Evolutionary conservation across 495 filamentous ascomycete species (phyloP).

Genomic region (Friedmanniomyces endolithicus): DNA sequence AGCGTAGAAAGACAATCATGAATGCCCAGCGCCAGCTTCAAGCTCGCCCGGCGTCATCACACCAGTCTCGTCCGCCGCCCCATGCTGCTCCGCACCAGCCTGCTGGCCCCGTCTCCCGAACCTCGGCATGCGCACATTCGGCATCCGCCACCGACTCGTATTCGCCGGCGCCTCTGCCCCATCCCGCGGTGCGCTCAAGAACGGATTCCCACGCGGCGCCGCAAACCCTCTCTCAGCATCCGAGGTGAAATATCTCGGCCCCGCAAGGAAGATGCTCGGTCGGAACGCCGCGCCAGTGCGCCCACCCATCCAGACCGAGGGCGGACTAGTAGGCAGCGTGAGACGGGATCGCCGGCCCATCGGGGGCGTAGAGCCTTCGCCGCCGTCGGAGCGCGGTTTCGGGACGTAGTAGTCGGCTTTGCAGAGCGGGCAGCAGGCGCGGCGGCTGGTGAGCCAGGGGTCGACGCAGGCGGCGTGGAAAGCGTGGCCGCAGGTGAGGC

Average conservation of each 20-base stretch:
- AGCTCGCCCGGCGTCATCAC: constrained; percentile 12
- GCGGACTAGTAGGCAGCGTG: neutral
- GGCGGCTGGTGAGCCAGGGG: constrained; percentile 84
- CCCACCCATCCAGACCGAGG: constrained; percentile 4
- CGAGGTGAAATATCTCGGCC: neutral
- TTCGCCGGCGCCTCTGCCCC: neutral
- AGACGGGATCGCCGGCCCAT: neutral
- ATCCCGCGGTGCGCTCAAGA: neutral
- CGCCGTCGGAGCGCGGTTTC: constrained; percentile 56
- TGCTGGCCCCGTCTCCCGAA: constrained; percentile 5
- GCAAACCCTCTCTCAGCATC: neutral
- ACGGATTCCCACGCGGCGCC: neutral
- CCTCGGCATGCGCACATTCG: constrained; percentile 6
- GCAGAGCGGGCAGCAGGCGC: constrained; percentile 92
- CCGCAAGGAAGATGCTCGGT: constrained; percentile 1
- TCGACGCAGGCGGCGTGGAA: constrained; percentile 93
- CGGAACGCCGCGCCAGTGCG: constrained; percentile 1
- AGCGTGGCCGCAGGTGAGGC: constrained; percentile 85
- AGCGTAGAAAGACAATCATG: neutral
- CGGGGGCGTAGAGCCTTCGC: constrained; percentile 2
- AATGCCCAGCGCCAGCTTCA: constrained; percentile 5
- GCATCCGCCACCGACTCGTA: constrained; percentile 12
- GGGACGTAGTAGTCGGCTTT: constrained; percentile 94
- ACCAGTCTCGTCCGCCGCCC: neutral
- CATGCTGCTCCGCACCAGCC: neutral